phyloP scores from a whole-genome alignment of 2,329 filamentous ascomycete species.

The Colletotrichum brevisporum region DNA sequence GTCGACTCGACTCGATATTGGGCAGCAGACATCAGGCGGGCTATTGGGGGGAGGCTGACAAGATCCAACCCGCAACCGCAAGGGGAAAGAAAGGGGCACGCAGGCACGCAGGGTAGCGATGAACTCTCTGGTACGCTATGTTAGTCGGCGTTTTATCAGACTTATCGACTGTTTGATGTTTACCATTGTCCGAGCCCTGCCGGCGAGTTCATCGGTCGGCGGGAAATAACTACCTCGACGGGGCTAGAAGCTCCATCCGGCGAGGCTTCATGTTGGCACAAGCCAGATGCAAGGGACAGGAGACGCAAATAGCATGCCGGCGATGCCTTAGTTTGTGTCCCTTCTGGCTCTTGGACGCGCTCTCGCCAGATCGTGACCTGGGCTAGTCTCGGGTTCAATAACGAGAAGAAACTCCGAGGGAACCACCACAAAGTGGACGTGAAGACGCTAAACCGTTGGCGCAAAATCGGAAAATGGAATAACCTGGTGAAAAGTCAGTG shows the following conservation, averaged over 20 bases:
- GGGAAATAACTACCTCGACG: conserved; percentile 27
- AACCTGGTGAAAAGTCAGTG: conserved; percentile 18
- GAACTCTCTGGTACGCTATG: conserved; percentile 33
- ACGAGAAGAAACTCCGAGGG: conserved; percentile 18
- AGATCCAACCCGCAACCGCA: conserved; percentile 35
- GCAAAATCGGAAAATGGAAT: conserved; percentile 3
- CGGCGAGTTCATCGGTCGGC: conserved; percentile 14
- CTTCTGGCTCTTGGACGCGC: conserved; percentile 13
- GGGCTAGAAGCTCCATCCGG: not conserved
- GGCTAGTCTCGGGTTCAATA: conserved; percentile 15
- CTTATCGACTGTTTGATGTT: conserved; percentile 45
- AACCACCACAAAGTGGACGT: conserved; percentile 1
- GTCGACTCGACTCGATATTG: conserved; percentile 34
- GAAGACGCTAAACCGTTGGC: conserved; percentile 11
- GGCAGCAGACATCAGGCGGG: conserved; percentile 21
- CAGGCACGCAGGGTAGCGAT: conserved; percentile 27
- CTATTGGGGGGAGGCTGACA: conserved; percentile 38
- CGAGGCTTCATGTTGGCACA: conserved; percentile 9
- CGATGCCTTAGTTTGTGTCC: conserved; percentile 4
- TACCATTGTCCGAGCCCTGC: conserved; percentile 24
- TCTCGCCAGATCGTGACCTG: conserved; percentile 16
- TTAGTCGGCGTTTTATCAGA: conserved; percentile 37
- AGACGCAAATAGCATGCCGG: conserved; percentile 19
- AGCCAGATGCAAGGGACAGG: not conserved
- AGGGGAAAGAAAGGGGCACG: conserved; percentile 21